Percentiles rank a stretch among this genome's conserved stretches.
Conservation (phyloP, 2,329 filamentous ascomycete genomes). For the Aspergillus sp. region DNA sequence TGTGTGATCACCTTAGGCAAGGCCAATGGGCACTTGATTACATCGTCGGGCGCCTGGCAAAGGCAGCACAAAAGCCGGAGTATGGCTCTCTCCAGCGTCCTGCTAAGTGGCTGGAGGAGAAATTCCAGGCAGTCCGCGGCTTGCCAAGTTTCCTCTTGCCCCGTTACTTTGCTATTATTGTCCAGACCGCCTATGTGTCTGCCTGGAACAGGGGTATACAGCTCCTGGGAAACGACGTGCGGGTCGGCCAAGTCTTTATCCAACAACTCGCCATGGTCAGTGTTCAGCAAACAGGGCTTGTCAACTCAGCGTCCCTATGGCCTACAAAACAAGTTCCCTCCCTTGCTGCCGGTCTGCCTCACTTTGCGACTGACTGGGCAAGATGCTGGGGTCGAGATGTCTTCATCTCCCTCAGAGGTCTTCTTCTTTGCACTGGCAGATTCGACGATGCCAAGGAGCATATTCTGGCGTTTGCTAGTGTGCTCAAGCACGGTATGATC, state of each 20-base stretch:
- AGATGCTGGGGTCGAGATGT: constrained; percentile 97
- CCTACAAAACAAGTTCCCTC: constrained; percentile 83
- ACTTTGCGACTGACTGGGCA: constrained; percentile 93
- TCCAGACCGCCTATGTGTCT: constrained; percentile 85
- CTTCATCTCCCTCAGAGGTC: constrained; percentile 89
- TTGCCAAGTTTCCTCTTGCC: constrained; percentile 90
- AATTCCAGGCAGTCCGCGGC: constrained; percentile 82
- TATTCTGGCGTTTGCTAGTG: constrained; percentile 91
- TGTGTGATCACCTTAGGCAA: constrained; percentile 89
- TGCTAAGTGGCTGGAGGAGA: constrained; percentile 77
- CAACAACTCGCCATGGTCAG: constrained; percentile 90
- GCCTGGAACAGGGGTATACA: constrained; percentile 78
- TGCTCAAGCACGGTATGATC: constrained; percentile 98
- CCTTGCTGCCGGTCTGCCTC: constrained; percentile 87
- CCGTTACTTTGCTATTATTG: constrained; percentile 87
- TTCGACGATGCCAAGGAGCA: constrained; percentile 91
- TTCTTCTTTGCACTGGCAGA: constrained; percentile 88
- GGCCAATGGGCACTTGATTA: constrained; percentile 94
- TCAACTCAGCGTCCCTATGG: constrained; percentile 89
- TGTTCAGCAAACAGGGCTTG: constrained; percentile 84
- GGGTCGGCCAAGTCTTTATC: constrained; percentile 83
- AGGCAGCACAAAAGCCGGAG: constrained; percentile 66
- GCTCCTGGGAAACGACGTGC: constrained; percentile 77
- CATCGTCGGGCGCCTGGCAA: constrained; percentile 76
- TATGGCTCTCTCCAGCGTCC: constrained; percentile 68